Evolutionary conservation across 805 yeast species (phyloP), one percentile per base, ranked within the genome.

Genomic region (Nakazawaea pomicola): DNA sequence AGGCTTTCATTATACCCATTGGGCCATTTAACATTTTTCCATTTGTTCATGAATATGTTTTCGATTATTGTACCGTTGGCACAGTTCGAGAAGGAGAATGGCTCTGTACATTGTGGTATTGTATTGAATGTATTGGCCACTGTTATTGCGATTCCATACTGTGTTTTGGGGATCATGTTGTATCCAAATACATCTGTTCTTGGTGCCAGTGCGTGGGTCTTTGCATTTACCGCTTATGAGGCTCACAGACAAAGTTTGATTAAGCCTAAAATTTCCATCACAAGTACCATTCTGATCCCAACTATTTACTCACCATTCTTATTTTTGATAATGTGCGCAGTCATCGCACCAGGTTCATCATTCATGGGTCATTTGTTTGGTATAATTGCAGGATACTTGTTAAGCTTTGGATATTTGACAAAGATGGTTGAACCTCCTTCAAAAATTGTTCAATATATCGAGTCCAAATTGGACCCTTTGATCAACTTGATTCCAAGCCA

Each of bases 41-140:
- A 87, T 56, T 62, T 88, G 56, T 34, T 73, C 4, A 60, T 83
- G 51, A 87, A 86, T 51, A 43, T 76, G 7, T 45, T 76, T 29
- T 72, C 82, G 1, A 55, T 88, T 33, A 65, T 73, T 44, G 72
- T 82, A 0, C 78, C 84, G 16, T 57, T 87, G 51, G 65, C 80
- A 10, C 66, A 68, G 38, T 88, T 80, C 58, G 96, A 88, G 65
- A 64, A 70, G 42, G 56, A 61, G 17, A 82, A 86, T 53, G 97
- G 96, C 5, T 87, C 97, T 0, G 83, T 88, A 3, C 77, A 86
- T 58, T 83, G 95, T 4, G 96, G 95, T 4, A 67, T 89, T 34
- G 80, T 88, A 12, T 64, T 89, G 43, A 88, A 87, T 56, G 54
- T 84, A 19, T 60, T 83, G 36, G 85, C 95, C 2, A 78, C 82